Percentiles rank a stretch among this genome's conserved stretches.
These are phyloP conservation scores for Candida frijolesensis DNA, from an alignment of 1,139 yeast genomes.

Conservation along the genomic window DNA sequence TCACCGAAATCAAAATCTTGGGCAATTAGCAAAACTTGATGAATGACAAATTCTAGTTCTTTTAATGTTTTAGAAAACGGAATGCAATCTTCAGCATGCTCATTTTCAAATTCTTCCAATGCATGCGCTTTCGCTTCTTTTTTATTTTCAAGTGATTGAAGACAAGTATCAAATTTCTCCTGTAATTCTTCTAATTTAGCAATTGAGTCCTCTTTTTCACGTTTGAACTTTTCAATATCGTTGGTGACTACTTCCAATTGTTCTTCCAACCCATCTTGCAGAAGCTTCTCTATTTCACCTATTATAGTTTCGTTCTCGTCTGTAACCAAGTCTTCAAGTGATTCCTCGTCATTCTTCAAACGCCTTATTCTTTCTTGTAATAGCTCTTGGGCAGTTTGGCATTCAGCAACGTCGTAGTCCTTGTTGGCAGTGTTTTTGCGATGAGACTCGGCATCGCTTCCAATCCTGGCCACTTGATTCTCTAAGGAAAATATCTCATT, in stretches of 20 bases:
- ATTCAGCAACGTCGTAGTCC: conserved; percentile 4
- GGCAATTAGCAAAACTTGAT: conserved; percentile 71
- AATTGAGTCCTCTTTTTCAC: conserved; percentile 3
- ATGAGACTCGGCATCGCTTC: conserved; percentile 12
- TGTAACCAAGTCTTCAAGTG: conserved; percentile 10
- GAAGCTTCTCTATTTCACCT: conserved; percentile 15
- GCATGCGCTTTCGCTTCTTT: conserved; percentile 1
- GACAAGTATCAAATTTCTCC: conserved; percentile 6
- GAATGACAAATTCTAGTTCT: conserved; percentile 73
- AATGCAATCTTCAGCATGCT: conserved; percentile 16
- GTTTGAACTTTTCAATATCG: conserved; percentile 2
- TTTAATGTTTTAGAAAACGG: conserved; percentile 40
- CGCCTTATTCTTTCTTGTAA: conserved; percentile 10
- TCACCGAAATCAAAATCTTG: conserved; percentile 83
- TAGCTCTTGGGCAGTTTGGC: conserved; percentile 6
- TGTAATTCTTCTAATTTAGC: conserved; percentile 5
- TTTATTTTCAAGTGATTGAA: background rate
- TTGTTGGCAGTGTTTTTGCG: conserved; percentile 6
- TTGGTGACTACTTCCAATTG: conserved; percentile 18
- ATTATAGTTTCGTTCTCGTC: conserved; percentile 10
- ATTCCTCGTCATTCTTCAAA: conserved; percentile 8
- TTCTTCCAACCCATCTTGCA: conserved; percentile 21
- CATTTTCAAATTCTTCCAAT: conserved; percentile 17
- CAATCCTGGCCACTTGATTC: conserved; percentile 16
- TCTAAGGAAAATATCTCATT: conserved; percentile 16